Evolutionary conservation across 2,329 filamentous ascomycete species (phyloP), one percentile per base, ranked within the genome.

Genomic region (Penicillium sp.): DNA sequence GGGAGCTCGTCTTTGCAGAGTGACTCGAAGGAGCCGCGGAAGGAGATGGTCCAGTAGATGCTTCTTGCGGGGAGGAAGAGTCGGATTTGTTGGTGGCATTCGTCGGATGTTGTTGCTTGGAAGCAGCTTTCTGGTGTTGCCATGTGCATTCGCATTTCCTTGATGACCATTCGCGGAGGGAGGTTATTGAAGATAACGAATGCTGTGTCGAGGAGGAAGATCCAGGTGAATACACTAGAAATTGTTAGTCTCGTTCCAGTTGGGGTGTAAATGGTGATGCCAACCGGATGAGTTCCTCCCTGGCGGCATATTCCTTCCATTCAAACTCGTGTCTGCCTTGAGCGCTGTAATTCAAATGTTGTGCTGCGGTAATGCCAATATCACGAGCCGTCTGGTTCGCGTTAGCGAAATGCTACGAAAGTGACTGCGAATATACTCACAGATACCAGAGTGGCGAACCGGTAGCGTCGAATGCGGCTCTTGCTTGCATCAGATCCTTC

Each of bases 181-280:
- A 68, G 49, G 31, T 73, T 73, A 57, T 73, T 72, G 56, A 73
- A 72, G 11, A 71, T 72, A 25, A 70, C 64, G 44, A 72, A 73
- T 0, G 68, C 68, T 0, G 69, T 67, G 42, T 73, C 71, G 11
- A 73, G 51, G 4, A 73, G 52, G 22, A 70, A 71, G 4, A 71
- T 62, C 61, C 63, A 72, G 2, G 63, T 54, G 28, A 72, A 64
- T 1, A 55, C n/a, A 8, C 58, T 58, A 14, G 3, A 19, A 7
- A 11, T 1, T 14, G 10, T 46, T 6, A 39, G 30, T 33, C 7
- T 6, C 19, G 7, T n/a, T 25, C 11, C 35, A n/a, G 12, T 33
- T 1, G n/a, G 11, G 11, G 11, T 14, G 1, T 13, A 22, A 22
- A 30, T 3, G n/a, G 10, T 14, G 9, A 12, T 9, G 27, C 48